Conservation (phyloP, 495 filamentous ascomycete genomes). For the Aspergillus biplanus region DNA sequence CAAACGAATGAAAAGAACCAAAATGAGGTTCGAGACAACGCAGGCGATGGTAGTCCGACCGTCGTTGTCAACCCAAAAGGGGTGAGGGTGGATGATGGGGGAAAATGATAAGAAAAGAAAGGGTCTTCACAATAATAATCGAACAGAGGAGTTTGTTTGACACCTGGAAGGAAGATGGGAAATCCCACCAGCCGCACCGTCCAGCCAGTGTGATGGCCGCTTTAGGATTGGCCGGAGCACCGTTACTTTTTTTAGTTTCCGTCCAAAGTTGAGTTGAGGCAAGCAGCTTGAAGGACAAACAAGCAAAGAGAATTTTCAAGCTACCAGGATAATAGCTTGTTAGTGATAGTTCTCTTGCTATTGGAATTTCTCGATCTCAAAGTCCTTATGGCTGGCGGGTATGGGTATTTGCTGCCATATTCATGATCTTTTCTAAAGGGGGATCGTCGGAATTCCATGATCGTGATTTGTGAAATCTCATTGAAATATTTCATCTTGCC, state of each 20-base stretch:
- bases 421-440: neutral
- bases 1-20: constrained; percentile 26
- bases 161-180: constrained; percentile 18
- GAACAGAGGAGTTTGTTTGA: constrained; percentile 15
- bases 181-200: constrained; percentile 21
- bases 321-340: neutral
- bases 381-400: neutral
- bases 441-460: neutral
- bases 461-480: neutral
- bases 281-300: neutral
- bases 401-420: neutral
- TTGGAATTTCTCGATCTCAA: neutral
- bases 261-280: neutral
- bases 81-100: neutral
- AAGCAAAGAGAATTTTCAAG: neutral
- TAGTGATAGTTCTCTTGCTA: neutral
- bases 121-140: neutral
- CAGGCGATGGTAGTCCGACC: constrained; percentile 4
- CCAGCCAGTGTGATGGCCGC: constrained; percentile 24
- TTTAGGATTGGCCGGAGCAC: constrained; percentile 14
- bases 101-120: constrained; percentile 1
- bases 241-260: constrained; percentile 23
- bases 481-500: constrained; percentile 2
- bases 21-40: constrained; percentile 16
- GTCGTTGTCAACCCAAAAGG: neutral